A percentile compares a stretch with the other conserved stretches of the same genome.
These are phyloP conservation scores for Ampelocalamus luodianensis DNA, from an alignment of 176 grass and related monocot species.

Conservation along the genomic window DNA sequence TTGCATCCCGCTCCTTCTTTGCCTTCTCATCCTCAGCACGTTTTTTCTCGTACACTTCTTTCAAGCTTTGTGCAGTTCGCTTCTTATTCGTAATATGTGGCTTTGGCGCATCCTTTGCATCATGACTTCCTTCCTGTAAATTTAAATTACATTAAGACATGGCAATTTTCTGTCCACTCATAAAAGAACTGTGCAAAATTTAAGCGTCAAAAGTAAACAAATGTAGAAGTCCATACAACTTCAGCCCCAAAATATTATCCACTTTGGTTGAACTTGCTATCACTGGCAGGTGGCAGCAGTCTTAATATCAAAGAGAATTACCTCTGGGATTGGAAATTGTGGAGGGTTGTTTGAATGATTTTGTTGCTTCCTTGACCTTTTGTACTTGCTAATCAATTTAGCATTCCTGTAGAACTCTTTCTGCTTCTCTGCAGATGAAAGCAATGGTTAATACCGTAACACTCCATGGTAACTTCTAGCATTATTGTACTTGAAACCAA, in stretches of 20 bases:
- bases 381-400: constrained; percentile 83
- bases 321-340: constrained; percentile 50
- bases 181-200: neutral
- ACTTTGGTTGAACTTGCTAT: constrained; percentile 2
- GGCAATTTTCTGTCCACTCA: neutral
- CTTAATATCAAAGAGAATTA: constrained; percentile 33
- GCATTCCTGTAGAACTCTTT: constrained; percentile 86
- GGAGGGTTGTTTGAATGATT: constrained; percentile 38
- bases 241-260: neutral
- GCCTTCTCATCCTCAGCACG: constrained; percentile 68
- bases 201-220: neutral
- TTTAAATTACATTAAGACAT: constrained; percentile 6
- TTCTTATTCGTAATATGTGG: constrained; percentile 58
- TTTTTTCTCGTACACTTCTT: constrained; percentile 83
- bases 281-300: neutral
- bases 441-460: neutral
- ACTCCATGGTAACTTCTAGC: neutral
- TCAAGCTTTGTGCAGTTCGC: constrained; percentile 57
- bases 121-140: constrained; percentile 43
- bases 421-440: constrained; percentile 73
- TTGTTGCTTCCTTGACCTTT: constrained; percentile 59
- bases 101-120: constrained; percentile 29
- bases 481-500: neutral
- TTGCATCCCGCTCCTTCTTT: constrained; percentile 61
- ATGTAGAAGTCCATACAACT: neutral